Evolutionary conservation across 108 stramenopile genomes (phyloP).

Genomic region (Halocafeteria seosinensis): DNA sequence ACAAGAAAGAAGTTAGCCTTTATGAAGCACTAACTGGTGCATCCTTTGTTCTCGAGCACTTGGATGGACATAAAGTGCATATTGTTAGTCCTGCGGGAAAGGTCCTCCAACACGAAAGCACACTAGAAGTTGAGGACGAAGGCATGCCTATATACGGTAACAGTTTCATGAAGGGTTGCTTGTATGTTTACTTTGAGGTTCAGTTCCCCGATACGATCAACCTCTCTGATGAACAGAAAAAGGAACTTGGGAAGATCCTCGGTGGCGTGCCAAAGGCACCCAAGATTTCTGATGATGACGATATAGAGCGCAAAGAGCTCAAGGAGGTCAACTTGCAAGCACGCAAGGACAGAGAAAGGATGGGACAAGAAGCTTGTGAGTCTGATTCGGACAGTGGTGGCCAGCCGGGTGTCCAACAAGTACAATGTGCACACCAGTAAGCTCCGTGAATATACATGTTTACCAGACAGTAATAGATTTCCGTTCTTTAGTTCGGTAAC

Average conservation of each 20-base stretch:
- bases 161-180: background rate
- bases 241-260: background rate
- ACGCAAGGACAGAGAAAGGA: background rate
- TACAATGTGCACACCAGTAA: background rate
- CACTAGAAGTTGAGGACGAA: slow-evolving; percentile 18
- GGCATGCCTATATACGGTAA: slow-evolving; percentile 30
- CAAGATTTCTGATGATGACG: background rate
- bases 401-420: background rate
- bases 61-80: slow-evolving; percentile 31
- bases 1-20: slow-evolving; percentile 68
- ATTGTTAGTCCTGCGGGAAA: slow-evolving; percentile 22
- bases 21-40: slow-evolving; percentile 66
- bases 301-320: background rate
- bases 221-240: background rate
- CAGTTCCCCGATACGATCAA: background rate
- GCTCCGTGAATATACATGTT: too few species aligned
- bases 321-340: background rate
- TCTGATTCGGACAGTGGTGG: background rate
- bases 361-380: background rate
- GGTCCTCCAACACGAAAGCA: background rate
- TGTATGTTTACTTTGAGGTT: background rate
- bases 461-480: too few species aligned
- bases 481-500: too few species aligned
- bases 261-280: background rate
- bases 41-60: slow-evolving; percentile 16